Conservation (phyloP, 148 eudicot genomes). For the Hydrangea macrophylla region DNA sequence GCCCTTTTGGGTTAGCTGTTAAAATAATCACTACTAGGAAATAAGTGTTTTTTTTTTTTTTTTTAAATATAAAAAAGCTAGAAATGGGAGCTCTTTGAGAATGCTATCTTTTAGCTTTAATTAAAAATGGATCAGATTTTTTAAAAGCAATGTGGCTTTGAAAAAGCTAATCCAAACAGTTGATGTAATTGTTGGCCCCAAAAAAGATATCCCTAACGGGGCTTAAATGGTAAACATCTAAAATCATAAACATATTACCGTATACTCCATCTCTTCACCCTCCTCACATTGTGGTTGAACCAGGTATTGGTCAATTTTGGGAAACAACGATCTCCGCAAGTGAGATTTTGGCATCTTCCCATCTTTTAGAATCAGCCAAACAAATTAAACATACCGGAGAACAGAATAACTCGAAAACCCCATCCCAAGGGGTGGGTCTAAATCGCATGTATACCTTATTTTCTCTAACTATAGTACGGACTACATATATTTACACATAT, state of each 20-base stretch:
- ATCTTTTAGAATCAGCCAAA: neutral
- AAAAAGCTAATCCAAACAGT: too few relatives aligned
- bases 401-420: neutral
- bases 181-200: too few relatives aligned
- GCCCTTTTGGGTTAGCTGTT: too few relatives aligned
- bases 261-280: constrained; percentile 3
- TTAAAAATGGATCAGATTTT: too few relatives aligned
- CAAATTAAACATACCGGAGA: neutral
- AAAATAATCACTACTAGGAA: too few relatives aligned
- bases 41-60: too few relatives aligned
- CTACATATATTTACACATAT: neutral
- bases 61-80: too few relatives aligned
- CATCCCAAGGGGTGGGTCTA: neutral
- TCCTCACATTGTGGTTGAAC: constrained; percentile 4
- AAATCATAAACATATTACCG: neutral
- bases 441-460: too few relatives aligned
- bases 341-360: neutral
- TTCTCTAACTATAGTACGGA: constrained; percentile 3
- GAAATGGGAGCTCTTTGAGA: too few relatives aligned
- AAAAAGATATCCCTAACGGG: too few relatives aligned
- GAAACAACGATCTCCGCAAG: constrained; percentile 2
- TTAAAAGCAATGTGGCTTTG: too few relatives aligned
- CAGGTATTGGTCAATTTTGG: constrained; percentile 10
- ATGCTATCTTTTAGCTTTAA: too few relatives aligned
- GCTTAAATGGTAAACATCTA: neutral